Evolutionary conservation across 371 early-diverging fungal species (phyloP), one percentile per base, ranked within the genome.

Genomic region (Mortierella sp.): DNA sequence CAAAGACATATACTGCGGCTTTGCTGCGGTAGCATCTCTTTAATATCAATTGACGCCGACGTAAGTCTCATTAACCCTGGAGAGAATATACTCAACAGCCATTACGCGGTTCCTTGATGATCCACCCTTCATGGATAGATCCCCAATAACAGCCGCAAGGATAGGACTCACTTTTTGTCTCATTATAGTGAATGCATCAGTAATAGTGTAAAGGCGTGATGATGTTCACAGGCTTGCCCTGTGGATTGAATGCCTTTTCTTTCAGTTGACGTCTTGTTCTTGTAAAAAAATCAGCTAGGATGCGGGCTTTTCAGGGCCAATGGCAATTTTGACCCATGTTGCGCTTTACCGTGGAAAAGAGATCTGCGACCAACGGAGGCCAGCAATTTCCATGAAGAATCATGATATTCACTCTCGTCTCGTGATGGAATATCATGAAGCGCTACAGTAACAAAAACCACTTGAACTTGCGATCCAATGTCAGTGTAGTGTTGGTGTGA

Each of bases 351-450:
- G 90, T 61, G 86, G 88, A 7, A n/a, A 67, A 47, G 88, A 88
- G 68, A 81, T 86, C 19, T 40, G 63, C 36, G 57, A 28, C 0
- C 77, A 80, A 19, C 74, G 73, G 73, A 68, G 21, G 53, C 69
- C 74, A 15, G 78, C 78, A 4, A 64, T 71, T 11, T 57, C 69
- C 2, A 69, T 60, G 64, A 66, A 43, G 16, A 74, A 73, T 55
- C 88, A 88, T 58, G 94, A 93, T 75, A 88, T 93, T 21, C 94
- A 94, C 67, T 83, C 86, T 63, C 86, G 87, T 64, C 81, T 94
- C 74, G 93, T 93, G 94, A 87, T 88, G 52, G 86, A 74, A 2
- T 92, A 92, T 74, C 77, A 80, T 36, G 89, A 90, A 61, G 93
- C 93, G 1, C 93, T 94, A 24, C 82, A 87, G n/a, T 91, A 89